Evolutionary conservation across 768 basidiomycete species (phyloP), one percentile per base, ranked within the genome.

Genomic region (Suillus weaverae): DNA sequence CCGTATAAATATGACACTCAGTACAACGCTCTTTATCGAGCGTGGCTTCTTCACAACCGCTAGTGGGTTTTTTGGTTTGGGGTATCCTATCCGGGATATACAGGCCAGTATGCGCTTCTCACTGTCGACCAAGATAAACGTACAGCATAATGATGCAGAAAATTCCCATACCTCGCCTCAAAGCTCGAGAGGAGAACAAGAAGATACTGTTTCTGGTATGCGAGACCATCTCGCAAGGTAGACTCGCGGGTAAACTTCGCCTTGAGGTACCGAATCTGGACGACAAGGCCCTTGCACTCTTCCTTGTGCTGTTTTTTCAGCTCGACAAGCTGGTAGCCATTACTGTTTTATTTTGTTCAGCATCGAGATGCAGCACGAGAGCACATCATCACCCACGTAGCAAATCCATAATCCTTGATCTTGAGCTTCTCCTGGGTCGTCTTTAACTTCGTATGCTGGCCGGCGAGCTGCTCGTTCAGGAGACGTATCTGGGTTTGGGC

Each of bases 251-350:
- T 90, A 76, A 89, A 96, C 73, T 94, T 94, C 62, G 91, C 90
- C 75, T 99, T 97, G 69, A 99, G 82, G 77, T 97, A 98, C 48
- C 84, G 85, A 64, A 97, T 94, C 75, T 97, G 94, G 9, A 93
- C 86, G 57, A 99, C 88, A 22, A 98, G 80, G 10, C 94, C 94
- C 72, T 95, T 95, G 80, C 91, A 91, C 73, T 98, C 95, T 67
- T 87, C 86, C 67, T 91, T 92, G 73, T 95, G 93, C 74, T 87
- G 88, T 3, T 78, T 69, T 68, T 83, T 88, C 67, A 92, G 71
- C 14, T 80, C 78, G 3, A 81, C 80, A 5, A 93, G 67, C 70
- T 88, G 84, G 18, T 69, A 71, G 5, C 83, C 81, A 65, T 90
- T 85, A 22, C 88, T 89, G 63, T 26, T 30, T 18, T 38, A 61